Conservation (phyloP, 2,329 filamentous ascomycete species). For the Trichoderma citrinoviride region DNA sequence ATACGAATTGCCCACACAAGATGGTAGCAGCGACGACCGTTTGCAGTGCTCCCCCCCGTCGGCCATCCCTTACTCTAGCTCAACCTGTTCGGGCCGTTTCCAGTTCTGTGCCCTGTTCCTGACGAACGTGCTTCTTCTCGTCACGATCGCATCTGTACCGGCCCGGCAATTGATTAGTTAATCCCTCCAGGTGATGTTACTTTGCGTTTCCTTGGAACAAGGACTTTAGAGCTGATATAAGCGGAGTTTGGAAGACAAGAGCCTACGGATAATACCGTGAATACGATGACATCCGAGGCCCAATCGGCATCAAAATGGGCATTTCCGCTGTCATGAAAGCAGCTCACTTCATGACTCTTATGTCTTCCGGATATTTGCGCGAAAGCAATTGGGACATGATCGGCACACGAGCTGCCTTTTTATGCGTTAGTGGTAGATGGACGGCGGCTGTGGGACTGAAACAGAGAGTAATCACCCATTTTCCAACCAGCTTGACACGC, state of each 20-base stretch:
- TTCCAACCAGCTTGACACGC: slow-evolving; percentile 1
- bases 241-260: neutral
- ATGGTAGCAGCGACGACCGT: neutral
- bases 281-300: too few species aligned
- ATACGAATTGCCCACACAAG: neutral
- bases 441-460: slow-evolving; percentile 1
- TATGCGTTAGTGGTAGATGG: neutral
- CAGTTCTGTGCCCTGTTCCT: neutral
- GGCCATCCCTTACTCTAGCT: neutral
- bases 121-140: neutral
- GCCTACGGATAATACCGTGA: slow-evolving; percentile 7
- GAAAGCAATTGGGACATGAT: neutral
- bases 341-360: neutral
- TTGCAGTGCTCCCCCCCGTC: neutral
- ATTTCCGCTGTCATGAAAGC: neutral
- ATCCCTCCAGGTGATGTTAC: neutral
- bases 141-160: slow-evolving; percentile 1
- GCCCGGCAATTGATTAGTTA: neutral
- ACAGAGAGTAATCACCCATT: neutral
- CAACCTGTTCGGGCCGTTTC: slow-evolving; percentile 11
- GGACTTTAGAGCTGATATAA: neutral
- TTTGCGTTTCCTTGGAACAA: neutral
- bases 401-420: slow-evolving; percentile 6
- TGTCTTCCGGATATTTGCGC: neutral
- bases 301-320: neutral